phyloP scores from a whole-genome alignment of 495 filamentous ascomycete species.

The Chaetomium cochliodes region DNA sequence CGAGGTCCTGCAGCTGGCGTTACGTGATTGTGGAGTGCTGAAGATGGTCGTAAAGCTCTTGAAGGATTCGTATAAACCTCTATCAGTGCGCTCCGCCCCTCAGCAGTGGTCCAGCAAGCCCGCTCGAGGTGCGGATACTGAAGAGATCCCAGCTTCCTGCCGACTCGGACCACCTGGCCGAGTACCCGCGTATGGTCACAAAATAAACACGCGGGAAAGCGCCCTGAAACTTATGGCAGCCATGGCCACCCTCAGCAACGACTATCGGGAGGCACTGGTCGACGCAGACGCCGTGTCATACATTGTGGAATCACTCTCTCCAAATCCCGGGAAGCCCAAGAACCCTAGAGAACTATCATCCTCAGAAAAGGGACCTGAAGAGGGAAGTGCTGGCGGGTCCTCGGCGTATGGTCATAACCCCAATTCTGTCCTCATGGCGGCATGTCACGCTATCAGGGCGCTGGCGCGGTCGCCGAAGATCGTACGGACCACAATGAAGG shows the following conservation, averaged over 20 bases:
- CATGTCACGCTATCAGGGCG: conserved; percentile 73
- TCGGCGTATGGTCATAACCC: conserved; percentile 48
- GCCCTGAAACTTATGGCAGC: conserved; percentile 77
- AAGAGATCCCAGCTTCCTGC: conserved; percentile 31
- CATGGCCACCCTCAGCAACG: conserved; percentile 75
- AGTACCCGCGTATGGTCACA: conserved; percentile 64
- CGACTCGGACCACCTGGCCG: conserved; percentile 62
- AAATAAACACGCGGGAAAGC: conserved; percentile 72
- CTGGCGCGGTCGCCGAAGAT: conserved; percentile 81
- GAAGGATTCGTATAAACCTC: conserved; percentile 61
- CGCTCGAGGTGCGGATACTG: conserved; percentile 22
- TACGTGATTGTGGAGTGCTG: conserved; percentile 73
- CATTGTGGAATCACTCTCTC: conserved; percentile 78
- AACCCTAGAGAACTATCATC: conserved; percentile 30
- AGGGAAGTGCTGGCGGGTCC: neutral
- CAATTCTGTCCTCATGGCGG: conserved; percentile 71
- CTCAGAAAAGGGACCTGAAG: conserved; percentile 20
- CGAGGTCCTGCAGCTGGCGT: conserved; percentile 72
- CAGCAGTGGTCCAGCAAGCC: conserved; percentile 47
- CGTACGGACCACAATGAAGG: conserved; percentile 80
- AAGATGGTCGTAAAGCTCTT: conserved; percentile 71
- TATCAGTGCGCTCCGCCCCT: conserved; percentile 39
- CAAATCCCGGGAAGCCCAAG: conserved; percentile 46
- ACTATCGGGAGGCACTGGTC: conserved; percentile 78
- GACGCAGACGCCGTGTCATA: conserved; percentile 76